phyloP scores from a whole-genome alignment of 1,284 basidiomycete genomes.

The Puccinia hordei region DNA sequence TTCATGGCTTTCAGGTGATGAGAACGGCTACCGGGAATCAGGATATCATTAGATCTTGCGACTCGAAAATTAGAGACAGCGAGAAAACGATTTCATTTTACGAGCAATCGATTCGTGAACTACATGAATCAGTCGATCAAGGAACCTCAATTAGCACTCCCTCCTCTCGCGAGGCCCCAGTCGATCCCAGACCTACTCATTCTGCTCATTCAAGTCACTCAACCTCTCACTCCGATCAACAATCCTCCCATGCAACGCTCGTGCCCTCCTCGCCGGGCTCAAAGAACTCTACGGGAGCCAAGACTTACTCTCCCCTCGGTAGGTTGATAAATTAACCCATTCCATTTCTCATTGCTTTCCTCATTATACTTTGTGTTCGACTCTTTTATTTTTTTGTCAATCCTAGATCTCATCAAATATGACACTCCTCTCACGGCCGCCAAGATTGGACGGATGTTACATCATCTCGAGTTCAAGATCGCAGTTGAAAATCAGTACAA shows the following conservation, averaged over 20 bases:
- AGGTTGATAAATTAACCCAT: neutral
- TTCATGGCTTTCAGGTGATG: constrained; percentile 79
- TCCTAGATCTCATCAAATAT: constrained; percentile 85
- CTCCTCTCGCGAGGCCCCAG: neutral
- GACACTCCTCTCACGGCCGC: constrained; percentile 94
- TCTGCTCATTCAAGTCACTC: constrained; percentile 26
- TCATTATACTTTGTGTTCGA: neutral
- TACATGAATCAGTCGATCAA: constrained; percentile 70
- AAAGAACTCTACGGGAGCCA: constrained; percentile 51
- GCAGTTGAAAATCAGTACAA: constrained; percentile 99
- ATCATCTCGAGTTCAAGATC: constrained; percentile 98
- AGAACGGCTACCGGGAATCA: constrained; percentile 80
- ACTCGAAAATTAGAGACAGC: constrained; percentile 84
- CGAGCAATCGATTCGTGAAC: constrained; percentile 78
- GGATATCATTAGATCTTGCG: constrained; percentile 72
- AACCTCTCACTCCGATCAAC: constrained; percentile 18
- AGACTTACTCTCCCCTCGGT: constrained; percentile 56
- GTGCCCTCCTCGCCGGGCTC: constrained; percentile 32
- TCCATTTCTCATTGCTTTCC: neutral
- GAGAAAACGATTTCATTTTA: constrained; percentile 84
- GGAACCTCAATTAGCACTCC: constrained; percentile 61
- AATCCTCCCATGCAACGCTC: constrained; percentile 29
- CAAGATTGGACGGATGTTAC: constrained; percentile 96
- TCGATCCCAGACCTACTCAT: constrained; percentile 17
- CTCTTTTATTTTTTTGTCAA: constrained; percentile 11